Evolutionary conservation across 345 rosid genomes (phyloP), one percentile per base, ranked within the genome.

Genomic region (thale cress (Arabidopsis thaliana)): DNA sequence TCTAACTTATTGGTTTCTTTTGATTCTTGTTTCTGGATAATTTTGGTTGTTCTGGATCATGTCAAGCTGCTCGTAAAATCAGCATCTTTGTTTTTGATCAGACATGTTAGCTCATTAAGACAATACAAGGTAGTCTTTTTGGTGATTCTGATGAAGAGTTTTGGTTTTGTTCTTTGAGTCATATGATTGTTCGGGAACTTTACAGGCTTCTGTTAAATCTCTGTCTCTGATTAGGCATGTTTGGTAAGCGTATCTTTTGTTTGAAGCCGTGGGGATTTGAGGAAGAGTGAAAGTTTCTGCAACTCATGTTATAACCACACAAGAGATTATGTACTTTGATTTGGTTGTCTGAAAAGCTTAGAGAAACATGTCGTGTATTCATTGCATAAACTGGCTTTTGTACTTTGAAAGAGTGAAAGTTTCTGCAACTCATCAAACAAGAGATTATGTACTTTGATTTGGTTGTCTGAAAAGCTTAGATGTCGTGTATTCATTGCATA

Each of bases 321-420:
- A 52, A 12, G 34, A 52, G 62, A 62, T 44, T 14, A 12, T 28
- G 13, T 64, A 42, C 30, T 53, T 64, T 9, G 28, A 24, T 45
- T 57, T 49, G 53, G 14, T 67, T 67, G 73, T 59, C 67, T 38
- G 52, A 49, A 75, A 42, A 46, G 32, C 6, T 44, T 1, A n/a
- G 50, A 36, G 57, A 37, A 65, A 58, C 73, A 36, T 57, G 9
- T 73, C 1, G n/a, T 13, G 32, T 65, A 1, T 28, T 48, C 48
- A 45, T 9, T 33, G 48, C 4, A 22, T 50, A 28, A 28, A 28
- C 16, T 32, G 20, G 52, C 34, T 23, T 48, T 51, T 41, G 60
- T 16, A 16, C 20, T 2, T 11, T 57, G 56, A 34, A 12, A 38
- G 41, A 6, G 59, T 49, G 45, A 6, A n/a, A 58, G 44, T 70